A percentile compares a stretch with the other conserved stretches of the same genome.
phyloP scores from a whole-genome alignment of 352 stramenopile genomes.

The Blastocystis hominis region DNA sequence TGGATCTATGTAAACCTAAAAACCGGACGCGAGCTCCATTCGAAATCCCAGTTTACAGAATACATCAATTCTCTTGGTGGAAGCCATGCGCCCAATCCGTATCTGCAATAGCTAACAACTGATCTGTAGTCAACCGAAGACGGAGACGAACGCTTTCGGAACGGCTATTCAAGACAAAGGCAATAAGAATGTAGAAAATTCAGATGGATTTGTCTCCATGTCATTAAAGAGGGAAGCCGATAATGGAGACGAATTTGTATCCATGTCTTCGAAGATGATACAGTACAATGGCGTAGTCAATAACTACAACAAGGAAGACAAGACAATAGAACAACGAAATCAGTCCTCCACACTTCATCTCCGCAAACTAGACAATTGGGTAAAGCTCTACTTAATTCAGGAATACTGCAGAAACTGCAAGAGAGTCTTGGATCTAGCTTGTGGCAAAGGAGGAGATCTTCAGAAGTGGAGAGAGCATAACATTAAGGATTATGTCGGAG shows the following conservation, averaged over 20 bases:
- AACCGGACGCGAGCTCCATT: constrained; percentile 21
- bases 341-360: constrained; percentile 42
- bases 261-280: neutral
- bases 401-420: neutral
- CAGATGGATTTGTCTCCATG: too few relatives aligned
- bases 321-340: neutral
- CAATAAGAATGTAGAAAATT: too few relatives aligned
- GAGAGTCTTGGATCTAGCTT: constrained; percentile 45
- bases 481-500: constrained; percentile 6
- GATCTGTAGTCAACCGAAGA: neutral
- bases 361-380: constrained; percentile 50
- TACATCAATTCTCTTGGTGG: neutral
- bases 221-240: neutral
- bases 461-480: constrained; percentile 57
- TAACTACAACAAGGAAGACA: constrained; percentile 44
- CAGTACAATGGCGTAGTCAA: neutral
- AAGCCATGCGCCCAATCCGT: neutral
- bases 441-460: constrained; percentile 53
- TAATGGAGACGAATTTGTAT: neutral
- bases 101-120: neutral
- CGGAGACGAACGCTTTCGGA: too few relatives aligned
- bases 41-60: neutral
- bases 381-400: constrained; percentile 34
- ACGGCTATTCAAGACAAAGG: too few relatives aligned
- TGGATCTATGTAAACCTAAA: constrained; percentile 20